Evolutionary conservation across 371 early-diverging fungal species (phyloP).

Genomic region (Choanephora cucurbitarum): DNA sequence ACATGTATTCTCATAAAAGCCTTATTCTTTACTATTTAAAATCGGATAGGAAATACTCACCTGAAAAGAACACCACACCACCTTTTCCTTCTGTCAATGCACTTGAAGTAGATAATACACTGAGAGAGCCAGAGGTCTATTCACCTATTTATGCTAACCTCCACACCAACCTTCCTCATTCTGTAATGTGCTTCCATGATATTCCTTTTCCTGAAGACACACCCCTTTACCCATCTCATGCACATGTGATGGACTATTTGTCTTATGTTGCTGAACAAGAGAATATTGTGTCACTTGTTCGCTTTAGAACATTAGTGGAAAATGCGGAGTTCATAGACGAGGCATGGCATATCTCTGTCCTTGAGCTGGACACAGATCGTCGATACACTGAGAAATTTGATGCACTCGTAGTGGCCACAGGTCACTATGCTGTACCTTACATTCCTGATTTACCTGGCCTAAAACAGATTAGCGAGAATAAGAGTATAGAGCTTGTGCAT

Average conservation of each 20-base stretch:
- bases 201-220: constrained; percentile 39
- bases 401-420: constrained; percentile 61
- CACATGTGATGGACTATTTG: constrained; percentile 52
- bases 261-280: constrained; percentile 31
- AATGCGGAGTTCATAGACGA: constrained; percentile 25
- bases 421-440: constrained; percentile 58
- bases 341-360: constrained; percentile 23
- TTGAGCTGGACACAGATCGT: background rate
- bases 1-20: background rate
- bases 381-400: constrained; percentile 41
- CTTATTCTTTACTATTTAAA: background rate
- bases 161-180: constrained; percentile 61
- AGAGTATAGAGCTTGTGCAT: too few species aligned
- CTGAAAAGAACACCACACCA: constrained; percentile 27
- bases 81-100: constrained; percentile 39
- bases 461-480: background rate
- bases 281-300: constrained; percentile 31
- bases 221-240: constrained; percentile 48
- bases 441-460: constrained; percentile 59
- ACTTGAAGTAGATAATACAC: constrained; percentile 37
- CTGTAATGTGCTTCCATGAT: constrained; percentile 60
- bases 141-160: constrained; percentile 61
- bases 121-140: constrained; percentile 3
- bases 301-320: constrained; percentile 49
- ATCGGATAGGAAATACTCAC: constrained; percentile 41